Percentiles rank a stretch among this genome's conserved stretches.
These are phyloP conservation scores for Fusarium avenaceum DNA, from an alignment of 2,329 filamentous ascomycete genomes.

Conservation along the genomic window DNA sequence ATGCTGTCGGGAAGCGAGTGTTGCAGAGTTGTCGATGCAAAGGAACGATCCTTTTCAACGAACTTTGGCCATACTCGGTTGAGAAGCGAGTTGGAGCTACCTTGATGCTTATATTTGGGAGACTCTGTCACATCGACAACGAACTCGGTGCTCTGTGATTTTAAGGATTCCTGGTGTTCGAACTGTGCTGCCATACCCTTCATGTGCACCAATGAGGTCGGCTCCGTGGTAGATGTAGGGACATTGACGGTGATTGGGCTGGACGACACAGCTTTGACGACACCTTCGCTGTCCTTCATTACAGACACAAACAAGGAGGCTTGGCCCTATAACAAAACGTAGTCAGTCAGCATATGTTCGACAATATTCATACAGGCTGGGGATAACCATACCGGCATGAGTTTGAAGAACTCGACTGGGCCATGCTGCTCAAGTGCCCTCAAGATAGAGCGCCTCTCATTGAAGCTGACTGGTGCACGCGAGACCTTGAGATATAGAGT, in stretches of 20 bases:
- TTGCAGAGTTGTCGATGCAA: conserved; percentile 55
- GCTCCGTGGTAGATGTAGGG: conserved; percentile 47
- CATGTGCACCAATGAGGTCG: conserved; percentile 48
- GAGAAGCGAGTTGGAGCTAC: conserved; percentile 55
- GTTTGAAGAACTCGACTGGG: conserved; percentile 66
- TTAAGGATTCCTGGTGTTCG: conserved; percentile 3
- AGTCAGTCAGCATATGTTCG: conserved; percentile 27
- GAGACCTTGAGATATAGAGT: conserved; percentile 63
- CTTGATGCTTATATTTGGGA: conserved; percentile 57
- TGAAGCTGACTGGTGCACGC: conserved; percentile 65
- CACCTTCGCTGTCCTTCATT: conserved; percentile 58
- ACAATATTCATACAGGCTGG: not conserved
- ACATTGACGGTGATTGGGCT: conserved; percentile 65
- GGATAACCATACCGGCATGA: conserved; percentile 33
- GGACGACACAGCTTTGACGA: conserved; percentile 55
- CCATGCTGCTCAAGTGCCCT: conserved; percentile 65
- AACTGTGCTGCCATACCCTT: conserved; percentile 4
- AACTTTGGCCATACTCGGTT: conserved; percentile 59
- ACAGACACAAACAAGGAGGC: conserved; percentile 65
- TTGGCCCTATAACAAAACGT: conserved; percentile 55
- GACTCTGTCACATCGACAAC: conserved; percentile 58
- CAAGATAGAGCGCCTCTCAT: conserved; percentile 68
- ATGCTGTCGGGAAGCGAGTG: conserved; percentile 57
- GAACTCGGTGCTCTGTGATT: conserved; percentile 54
- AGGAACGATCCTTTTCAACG: conserved; percentile 52